A percentile compares a stretch with the other conserved stretches of the same genome.
phyloP scores from a whole-genome alignment of 352 stramenopile genomes.

The Lagenidium sp. region DNA sequence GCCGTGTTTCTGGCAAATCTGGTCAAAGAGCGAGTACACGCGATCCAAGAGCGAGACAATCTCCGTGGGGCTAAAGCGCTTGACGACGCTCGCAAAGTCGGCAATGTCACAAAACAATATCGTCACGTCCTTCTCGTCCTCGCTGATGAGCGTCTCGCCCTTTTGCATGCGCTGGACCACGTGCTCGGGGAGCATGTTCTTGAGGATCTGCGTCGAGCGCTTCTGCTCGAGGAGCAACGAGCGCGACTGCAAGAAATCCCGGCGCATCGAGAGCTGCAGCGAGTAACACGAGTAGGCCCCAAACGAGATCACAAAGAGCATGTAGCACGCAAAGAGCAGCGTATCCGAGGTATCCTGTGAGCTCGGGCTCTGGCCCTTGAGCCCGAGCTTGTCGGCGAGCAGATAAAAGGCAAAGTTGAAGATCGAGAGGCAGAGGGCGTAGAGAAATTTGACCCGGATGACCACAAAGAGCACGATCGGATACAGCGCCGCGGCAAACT shows the following conservation, averaged over 20 bases:
- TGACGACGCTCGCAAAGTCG: slow-evolving; percentile 75
- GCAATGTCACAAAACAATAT: slow-evolving; percentile 84
- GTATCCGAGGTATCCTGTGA: slow-evolving; percentile 29
- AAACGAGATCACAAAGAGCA: slow-evolving; percentile 69
- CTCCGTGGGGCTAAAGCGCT: slow-evolving; percentile 60
- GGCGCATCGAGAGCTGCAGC: slow-evolving; percentile 74
- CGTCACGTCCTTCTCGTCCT: slow-evolving; percentile 84
- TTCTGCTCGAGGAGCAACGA: slow-evolving; percentile 73
- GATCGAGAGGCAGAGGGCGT: slow-evolving; percentile 56
- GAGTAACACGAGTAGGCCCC: slow-evolving; percentile 73
- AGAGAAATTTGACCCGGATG: slow-evolving; percentile 80
- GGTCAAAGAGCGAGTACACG: slow-evolving; percentile 90
- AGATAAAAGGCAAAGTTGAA: slow-evolving; percentile 82
- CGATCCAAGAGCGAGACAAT: slow-evolving; percentile 84
- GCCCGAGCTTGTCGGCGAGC: slow-evolving; percentile 37
- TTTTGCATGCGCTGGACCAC: slow-evolving; percentile 82
- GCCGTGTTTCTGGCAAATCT: slow-evolving; percentile 86
- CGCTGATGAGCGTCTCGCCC: slow-evolving; percentile 70
- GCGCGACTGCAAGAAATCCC: slow-evolving; percentile 74
- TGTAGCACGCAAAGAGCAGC: slow-evolving; percentile 61
- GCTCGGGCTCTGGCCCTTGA: slow-evolving; percentile 17
- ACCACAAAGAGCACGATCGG: slow-evolving; percentile 75
- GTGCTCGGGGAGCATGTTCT: slow-evolving; percentile 82
- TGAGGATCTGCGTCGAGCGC: slow-evolving; percentile 72
- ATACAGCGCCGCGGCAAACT: slow-evolving; percentile 75